Evolutionary conservation across 176 grass and related monocot genomes (phyloP).

Genomic region (Eragrostis nindensis): DNA sequence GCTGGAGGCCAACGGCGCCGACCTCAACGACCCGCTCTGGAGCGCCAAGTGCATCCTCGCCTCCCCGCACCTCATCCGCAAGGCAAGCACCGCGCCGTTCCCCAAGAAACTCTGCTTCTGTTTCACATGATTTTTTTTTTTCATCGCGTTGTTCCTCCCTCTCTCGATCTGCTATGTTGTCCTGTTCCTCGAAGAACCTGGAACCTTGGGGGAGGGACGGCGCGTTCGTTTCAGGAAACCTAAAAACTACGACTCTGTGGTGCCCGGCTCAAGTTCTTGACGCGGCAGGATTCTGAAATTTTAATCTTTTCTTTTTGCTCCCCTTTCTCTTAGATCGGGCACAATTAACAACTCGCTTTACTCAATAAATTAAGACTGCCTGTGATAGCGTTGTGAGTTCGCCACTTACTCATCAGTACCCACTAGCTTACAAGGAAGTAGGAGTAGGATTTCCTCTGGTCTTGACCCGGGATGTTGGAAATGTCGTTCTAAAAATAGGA

Average conservation of each 20-base stretch:
- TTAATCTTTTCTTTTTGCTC: background rate
- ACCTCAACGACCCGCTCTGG: conserved; percentile 99
- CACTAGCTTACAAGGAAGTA: conserved; percentile 19
- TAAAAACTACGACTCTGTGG: background rate
- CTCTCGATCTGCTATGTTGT: background rate
- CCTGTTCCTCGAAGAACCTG: background rate
- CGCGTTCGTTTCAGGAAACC: background rate
- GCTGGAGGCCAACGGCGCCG: conserved; percentile 88
- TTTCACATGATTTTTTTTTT: background rate
- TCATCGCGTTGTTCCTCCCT: background rate
- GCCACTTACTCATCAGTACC: background rate
- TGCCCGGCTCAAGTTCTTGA: background rate
- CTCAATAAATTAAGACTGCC: background rate
- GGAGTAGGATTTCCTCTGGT: background rate
- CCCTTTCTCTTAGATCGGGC: background rate
- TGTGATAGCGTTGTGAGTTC: conserved; percentile 1
- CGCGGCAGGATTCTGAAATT: background rate
- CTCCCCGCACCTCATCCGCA: conserved; percentile 82
- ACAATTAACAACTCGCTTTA: background rate
- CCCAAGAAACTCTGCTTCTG: too few relatives aligned
- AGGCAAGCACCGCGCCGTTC: conserved; percentile 22
- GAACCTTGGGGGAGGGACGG: background rate
- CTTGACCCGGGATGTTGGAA: conserved; percentile 22
- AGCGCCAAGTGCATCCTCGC: conserved; percentile 91
- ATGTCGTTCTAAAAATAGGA: background rate